Conservation (phyloP, 2,329 filamentous ascomycete genomes). For the Paecilomyces niveus region DNA sequence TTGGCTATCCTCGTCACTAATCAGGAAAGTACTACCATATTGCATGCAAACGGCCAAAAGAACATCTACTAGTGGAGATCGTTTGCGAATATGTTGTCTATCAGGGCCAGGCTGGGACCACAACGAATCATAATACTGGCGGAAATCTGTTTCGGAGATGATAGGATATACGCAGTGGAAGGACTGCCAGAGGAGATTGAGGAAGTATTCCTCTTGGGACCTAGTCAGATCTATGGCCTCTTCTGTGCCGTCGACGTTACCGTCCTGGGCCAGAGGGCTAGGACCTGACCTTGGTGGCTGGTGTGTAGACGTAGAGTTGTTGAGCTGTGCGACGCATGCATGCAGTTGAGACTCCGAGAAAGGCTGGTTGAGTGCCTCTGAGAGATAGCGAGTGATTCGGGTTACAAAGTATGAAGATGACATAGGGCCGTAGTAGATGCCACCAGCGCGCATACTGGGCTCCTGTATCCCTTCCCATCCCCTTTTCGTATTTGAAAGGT, state of each 20-base stretch:
- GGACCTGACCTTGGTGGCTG: neutral
- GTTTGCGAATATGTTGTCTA: conserved; percentile 20
- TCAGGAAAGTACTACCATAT: conserved; percentile 27
- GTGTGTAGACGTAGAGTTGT: conserved; percentile 4
- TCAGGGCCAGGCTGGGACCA: conserved; percentile 19
- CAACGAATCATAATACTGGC: conserved; percentile 35
- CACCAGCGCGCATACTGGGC: neutral
- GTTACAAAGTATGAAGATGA: conserved; percentile 40
- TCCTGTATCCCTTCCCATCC: neutral
- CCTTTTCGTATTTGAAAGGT: conserved; percentile 26
- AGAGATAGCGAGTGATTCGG: conserved; percentile 25
- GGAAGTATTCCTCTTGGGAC: conserved; percentile 41
- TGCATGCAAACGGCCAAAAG: conserved; percentile 47
- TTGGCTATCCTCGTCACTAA: conserved; percentile 3
- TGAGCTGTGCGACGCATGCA: conserved; percentile 3
- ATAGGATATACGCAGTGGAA: conserved; percentile 39
- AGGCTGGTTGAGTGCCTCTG: conserved; percentile 19
- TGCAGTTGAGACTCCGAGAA: conserved; percentile 14
- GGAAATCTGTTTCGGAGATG: conserved; percentile 38
- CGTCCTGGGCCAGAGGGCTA: conserved; percentile 6
- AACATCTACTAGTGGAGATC: conserved; percentile 46
- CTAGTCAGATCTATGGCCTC: conserved; percentile 26
- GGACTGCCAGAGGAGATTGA: conserved; percentile 43
- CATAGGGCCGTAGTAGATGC: conserved; percentile 36
- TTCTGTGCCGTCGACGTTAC: conserved; percentile 1